Percentiles rank a stretch among this genome's conserved stretches.
phyloP scores from a whole-genome alignment of 176 grass and related monocot genomes.

The Chrysopogon serrulatus region DNA sequence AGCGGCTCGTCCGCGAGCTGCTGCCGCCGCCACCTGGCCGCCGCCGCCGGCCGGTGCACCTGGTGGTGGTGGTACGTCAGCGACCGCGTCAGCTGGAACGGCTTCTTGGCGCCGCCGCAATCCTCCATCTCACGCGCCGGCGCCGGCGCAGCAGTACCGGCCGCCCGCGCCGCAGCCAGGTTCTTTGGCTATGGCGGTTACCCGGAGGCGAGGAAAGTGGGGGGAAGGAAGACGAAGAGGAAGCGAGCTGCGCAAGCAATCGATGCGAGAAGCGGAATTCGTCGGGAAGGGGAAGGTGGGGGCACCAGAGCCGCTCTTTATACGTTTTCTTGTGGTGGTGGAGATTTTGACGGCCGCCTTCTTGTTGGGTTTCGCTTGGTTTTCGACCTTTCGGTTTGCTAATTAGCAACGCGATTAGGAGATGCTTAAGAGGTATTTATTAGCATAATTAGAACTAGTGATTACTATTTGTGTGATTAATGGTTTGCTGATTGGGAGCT shows the following conservation, averaged over 20 bases:
- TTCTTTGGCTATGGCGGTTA: slow-evolving; percentile 40
- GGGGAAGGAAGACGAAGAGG: not conserved
- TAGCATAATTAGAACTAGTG: not conserved
- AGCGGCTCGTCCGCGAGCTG: slow-evolving; percentile 45
- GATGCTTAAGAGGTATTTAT: not conserved
- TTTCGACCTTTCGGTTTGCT: not conserved
- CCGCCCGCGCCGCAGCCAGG: slow-evolving; percentile 3
- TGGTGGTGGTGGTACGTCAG: slow-evolving; percentile 75
- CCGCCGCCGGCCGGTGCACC: slow-evolving; percentile 29
- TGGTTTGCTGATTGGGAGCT: not conserved
- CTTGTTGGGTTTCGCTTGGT: not conserved
- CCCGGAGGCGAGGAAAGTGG: slow-evolving; percentile 24
- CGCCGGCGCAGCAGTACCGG: not conserved
- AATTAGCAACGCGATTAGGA: not conserved
- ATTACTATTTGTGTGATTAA: not conserved
- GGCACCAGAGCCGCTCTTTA: slow-evolving; percentile 14
- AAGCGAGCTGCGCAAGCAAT: slow-evolving; percentile 35
- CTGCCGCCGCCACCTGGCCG: slow-evolving; percentile 22
- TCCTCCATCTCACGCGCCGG: slow-evolving; percentile 38
- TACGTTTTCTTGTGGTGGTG: slow-evolving; percentile 33
- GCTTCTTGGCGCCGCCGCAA: slow-evolving; percentile 52
- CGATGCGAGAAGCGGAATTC: slow-evolving; percentile 27
- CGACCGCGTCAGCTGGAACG: slow-evolving; percentile 54
- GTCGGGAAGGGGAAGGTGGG: not conserved
- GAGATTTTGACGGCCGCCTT: not conserved